These are phyloP conservation scores for Salix exigua DNA, from an alignment of 345 rosid genomes.

Conservation along the genomic window DNA sequence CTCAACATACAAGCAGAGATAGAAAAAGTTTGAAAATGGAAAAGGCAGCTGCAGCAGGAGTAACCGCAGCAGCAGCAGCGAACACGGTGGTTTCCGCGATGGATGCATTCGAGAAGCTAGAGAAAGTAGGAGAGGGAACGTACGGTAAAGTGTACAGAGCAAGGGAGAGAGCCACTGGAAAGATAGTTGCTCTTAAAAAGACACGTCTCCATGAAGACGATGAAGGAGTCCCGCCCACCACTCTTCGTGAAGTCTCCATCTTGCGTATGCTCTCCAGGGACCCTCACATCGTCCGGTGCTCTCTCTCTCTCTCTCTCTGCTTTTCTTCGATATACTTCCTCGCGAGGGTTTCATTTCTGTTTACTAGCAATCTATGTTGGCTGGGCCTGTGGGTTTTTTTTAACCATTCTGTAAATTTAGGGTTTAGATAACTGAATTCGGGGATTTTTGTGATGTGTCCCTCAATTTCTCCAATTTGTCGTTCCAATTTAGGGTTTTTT, in stretches of 20 bases:
- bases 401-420: background rate
- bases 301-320: background rate
- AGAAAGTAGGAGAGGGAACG: constrained; percentile 98
- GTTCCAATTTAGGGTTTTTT: background rate
- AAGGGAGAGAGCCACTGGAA: constrained; percentile 85
- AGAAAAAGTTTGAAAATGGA: constrained; percentile 2
- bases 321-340: background rate
- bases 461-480: background rate
- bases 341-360: background rate
- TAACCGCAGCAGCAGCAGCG: background rate
- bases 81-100: constrained; percentile 45
- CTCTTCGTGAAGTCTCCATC: constrained; percentile 97
- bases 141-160: constrained; percentile 97
- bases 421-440: background rate
- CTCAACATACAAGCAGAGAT: background rate
- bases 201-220: constrained; percentile 97
- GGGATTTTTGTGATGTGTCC: background rate
- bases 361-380: background rate
- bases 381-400: background rate
- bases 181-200: constrained; percentile 92
- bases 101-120: constrained; percentile 93
- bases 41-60: background rate
- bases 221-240: constrained; percentile 97
- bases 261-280: constrained; percentile 96
- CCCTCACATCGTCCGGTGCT: constrained; percentile 77